These are phyloP conservation scores for Naematelia aurantialba DNA, from an alignment of 768 basidiomycete genomes.

Conservation along the genomic window DNA sequence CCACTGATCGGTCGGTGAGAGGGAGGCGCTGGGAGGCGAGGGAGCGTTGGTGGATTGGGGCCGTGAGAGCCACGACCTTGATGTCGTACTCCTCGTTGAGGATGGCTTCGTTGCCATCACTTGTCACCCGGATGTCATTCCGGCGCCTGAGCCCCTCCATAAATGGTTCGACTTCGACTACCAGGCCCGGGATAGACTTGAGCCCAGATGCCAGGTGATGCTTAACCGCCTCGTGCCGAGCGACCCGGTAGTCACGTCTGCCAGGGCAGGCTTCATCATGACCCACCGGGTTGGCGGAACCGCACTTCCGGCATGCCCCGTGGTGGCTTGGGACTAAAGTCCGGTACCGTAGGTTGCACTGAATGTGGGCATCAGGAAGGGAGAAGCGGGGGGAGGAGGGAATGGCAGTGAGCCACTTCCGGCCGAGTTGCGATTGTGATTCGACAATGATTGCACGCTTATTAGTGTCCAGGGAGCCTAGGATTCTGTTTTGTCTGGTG, in stretches of 20 bases:
- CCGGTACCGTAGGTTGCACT: background rate
- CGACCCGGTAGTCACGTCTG: background rate
- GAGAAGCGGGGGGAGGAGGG: conserved; percentile 1
- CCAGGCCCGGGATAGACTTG: background rate
- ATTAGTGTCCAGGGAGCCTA: background rate
- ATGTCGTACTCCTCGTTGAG: background rate
- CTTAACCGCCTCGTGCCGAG: conserved; percentile 12
- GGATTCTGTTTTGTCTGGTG: background rate
- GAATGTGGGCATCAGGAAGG: conserved; percentile 3
- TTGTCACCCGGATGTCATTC: background rate
- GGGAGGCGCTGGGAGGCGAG: background rate
- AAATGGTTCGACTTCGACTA: background rate
- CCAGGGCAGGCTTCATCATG: conserved; percentile 6
- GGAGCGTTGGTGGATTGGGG: background rate
- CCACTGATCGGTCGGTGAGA: background rate
- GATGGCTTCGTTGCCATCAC: background rate
- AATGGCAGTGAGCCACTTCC: conserved; percentile 8
- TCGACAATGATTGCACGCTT: background rate
- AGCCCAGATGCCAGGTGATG: background rate
- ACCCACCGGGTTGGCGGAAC: background rate
- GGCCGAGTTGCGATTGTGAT: background rate
- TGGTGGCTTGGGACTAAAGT: background rate
- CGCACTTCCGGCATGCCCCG: background rate
- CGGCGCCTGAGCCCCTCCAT: background rate
- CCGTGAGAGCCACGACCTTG: background rate